phyloP scores from a whole-genome alignment of 495 filamentous ascomycete species.

The Jackrogersella minutella region DNA sequence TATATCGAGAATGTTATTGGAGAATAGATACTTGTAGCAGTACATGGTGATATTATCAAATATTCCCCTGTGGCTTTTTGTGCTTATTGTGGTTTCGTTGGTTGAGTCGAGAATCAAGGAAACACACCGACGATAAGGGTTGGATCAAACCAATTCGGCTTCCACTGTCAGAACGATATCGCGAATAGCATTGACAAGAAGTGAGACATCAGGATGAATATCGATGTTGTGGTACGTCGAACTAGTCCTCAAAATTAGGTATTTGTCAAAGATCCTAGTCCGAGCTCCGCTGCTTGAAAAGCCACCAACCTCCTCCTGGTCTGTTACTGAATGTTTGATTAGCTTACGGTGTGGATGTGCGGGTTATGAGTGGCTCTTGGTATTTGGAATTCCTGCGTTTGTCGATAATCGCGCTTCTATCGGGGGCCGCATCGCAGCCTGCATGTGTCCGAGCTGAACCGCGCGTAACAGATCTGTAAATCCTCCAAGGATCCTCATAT shows the following conservation, averaged over 20 bases:
- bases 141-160: neutral
- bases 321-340: conserved; percentile 13
- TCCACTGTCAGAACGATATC: conserved; percentile 6
- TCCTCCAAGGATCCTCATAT: conserved; percentile 9
- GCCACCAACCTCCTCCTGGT: conserved; percentile 19
- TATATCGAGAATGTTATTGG: too few species aligned
- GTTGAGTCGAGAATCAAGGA: neutral
- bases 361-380: conserved; percentile 32
- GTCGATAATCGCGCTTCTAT: conserved; percentile 11
- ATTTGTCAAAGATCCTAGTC: conserved; percentile 42
- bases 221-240: conserved; percentile 14
- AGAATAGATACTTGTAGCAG: neutral
- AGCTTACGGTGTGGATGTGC: conserved; percentile 25
- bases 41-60: conserved; percentile 8
- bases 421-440: conserved; percentile 10
- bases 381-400: conserved; percentile 38
- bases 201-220: conserved; percentile 21
- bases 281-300: conserved; percentile 28
- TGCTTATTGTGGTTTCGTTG: neutral
- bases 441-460: conserved; percentile 3
- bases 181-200: neutral
- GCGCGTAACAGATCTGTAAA: conserved; percentile 10
- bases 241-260: conserved; percentile 11
- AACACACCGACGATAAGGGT: neutral
- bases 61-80: neutral